Conservation (phyloP, 257 asterid genomes). For the Salvia rosmarinus region DNA sequence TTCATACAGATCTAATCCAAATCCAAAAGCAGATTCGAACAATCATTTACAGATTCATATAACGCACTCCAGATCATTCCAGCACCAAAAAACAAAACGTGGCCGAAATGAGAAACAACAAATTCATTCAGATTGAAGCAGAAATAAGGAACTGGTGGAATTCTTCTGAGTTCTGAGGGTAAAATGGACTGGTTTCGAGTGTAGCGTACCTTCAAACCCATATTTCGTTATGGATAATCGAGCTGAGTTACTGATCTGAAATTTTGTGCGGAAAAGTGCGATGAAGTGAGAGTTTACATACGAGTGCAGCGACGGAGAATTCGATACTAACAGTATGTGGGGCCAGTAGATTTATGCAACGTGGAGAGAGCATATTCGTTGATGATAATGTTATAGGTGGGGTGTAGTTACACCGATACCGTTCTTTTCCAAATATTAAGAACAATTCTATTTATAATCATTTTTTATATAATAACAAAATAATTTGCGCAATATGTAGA, state of each 20-base stretch:
- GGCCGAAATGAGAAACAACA: not conserved
- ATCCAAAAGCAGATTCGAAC: not conserved
- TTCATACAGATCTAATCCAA: slow-evolving; percentile 24
- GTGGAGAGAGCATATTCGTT: slow-evolving; percentile 31
- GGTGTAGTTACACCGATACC: slow-evolving; percentile 20
- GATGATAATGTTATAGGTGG: not conserved
- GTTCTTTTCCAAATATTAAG: not conserved
- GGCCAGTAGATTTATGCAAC: slow-evolving; percentile 1
- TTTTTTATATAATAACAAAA: too few relatives aligned
- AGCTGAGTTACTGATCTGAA: slow-evolving; percentile 22
- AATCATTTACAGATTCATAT: slow-evolving; percentile 9
- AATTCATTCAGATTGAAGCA: not conserved
- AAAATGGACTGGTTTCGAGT: not conserved
- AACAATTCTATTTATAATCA: too few relatives aligned
- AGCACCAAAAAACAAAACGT: not conserved
- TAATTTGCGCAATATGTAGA: too few relatives aligned
- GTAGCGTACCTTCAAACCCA: slow-evolving; percentile 53
- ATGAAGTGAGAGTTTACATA: slow-evolving; percentile 24
- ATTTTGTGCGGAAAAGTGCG: slow-evolving; percentile 6
- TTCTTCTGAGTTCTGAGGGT: not conserved
- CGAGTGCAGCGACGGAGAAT: slow-evolving; percentile 39
- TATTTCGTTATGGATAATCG: not conserved
- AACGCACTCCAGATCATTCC: not conserved
- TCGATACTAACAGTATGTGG: slow-evolving; percentile 2
- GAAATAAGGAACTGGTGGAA: not conserved